Evolutionary conservation across 140 eudicot species (phyloP), one percentile per base, ranked within the genome.

Genomic region (Flaveria floridana): DNA sequence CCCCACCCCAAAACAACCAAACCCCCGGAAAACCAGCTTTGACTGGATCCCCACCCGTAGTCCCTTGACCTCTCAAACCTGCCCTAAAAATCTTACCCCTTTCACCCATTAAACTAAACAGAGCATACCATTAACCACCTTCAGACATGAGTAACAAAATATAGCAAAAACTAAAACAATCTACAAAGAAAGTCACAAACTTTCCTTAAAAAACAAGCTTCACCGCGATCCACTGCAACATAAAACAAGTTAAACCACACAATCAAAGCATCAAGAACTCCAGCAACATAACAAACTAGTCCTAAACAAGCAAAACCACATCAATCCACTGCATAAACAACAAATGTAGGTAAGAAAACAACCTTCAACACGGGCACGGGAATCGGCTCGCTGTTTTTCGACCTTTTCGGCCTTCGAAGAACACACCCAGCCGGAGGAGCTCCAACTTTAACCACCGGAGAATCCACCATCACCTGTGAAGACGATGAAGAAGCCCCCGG

Each of bases 321-420:
- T 30, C 39, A 30, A 30, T 30, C 39, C 39, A 34, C 7, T 5
- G 1, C 41, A 41, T 65, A 51, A 64, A 48, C 18, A 64, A 63
- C 64, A 75, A 48, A 50, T 3, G 51, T 34, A 68, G 75, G 9
- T 50, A 14, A 47, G 21, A 73, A 83, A 72, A 81, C 70, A 70
- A 89, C 98, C 98, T 89, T 85, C 80, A 86, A 68, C 65, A 90
- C 75, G 44, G 86, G 26, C 30, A 82, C 50, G 7, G 86, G 96
- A 12, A 68, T 19, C 0, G 94, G 94, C 73, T 91, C 96, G 2
- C 84, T 65, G 69, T 86, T 89, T 48, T 89, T 89, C 0, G 97
- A 89, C 7, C 96, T 66, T 9, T 87, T 85, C 44, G 80, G 20
- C 85, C 90, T 81, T 61, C 52, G 70, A 13, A 71, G 14, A 41